Evolutionary conservation across 1,139 yeast genomes (phyloP), one percentile per base, ranked within the genome.

Genomic region (Pichia terricola): DNA sequence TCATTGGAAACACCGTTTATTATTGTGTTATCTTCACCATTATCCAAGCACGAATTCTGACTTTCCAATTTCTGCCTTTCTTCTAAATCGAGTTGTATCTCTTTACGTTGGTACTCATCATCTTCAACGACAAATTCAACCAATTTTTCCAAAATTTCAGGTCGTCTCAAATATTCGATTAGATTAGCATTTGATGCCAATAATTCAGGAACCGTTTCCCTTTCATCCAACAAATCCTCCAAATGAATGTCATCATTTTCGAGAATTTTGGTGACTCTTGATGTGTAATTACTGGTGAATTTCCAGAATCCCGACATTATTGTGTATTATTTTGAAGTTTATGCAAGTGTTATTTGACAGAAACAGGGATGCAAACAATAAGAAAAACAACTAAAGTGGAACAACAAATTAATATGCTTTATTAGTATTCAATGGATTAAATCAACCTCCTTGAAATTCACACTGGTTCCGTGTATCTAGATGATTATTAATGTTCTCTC

Each of bases 261-360:
- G 51, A 91, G 72, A 40, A 89, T 70, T 45, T 81, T 79, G 51
- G 86, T 79, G 46, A 89, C 79, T 40, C 80, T 76, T 42, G 87
- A 77, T 42, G 88, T 77, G 62, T 84, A 84, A 51, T 87, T 91
- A 62, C 81, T 84, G 45, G 89, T 86, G 64, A 86, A 84, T 63
- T 86, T 82, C 97, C 97, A 89, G 64, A 88, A 89, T 33, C 85
- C 83, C 3, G 89, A 80, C 91, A 81, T 81, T 30, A 8, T 30
- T 37, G 7, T 41, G 8, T 35, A 10, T 35, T 32, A n/a, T 38
- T 16, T 16, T 16, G 22, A 16, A 16, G 22, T 16, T 16, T 16
- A 16, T 16, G 22, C 22, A 16, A 2, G 22, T 16, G 22, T 16
- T 16, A 16, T 16, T 16, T 16, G 22, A 16, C 22, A 16, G 22